phyloP scores from a whole-genome alignment of 768 basidiomycete genomes.

The Lentinula edodes region DNA sequence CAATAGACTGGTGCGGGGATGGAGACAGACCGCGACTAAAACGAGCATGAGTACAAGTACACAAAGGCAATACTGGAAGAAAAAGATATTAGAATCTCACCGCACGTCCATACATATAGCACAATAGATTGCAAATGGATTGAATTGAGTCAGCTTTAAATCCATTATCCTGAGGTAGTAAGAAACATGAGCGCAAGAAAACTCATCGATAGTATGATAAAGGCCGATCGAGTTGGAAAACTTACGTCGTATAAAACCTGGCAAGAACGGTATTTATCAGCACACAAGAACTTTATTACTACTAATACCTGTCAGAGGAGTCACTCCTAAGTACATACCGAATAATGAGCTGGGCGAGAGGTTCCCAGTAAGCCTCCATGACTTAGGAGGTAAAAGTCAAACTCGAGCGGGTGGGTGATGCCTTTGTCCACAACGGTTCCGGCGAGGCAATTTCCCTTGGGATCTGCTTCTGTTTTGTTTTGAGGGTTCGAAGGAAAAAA shows the following conservation, averaged over 20 bases:
- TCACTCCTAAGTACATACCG: conserved; percentile 15
- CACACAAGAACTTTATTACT: too few species aligned
- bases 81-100: background rate
- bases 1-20: conserved; percentile 86
- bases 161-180: conserved; percentile 36
- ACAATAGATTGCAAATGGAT: conserved; percentile 63
- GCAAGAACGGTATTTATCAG: too few species aligned
- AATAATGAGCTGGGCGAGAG: conserved; percentile 46
- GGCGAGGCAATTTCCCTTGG: conserved; percentile 67
- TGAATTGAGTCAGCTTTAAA: conserved; percentile 68
- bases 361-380: conserved; percentile 78
- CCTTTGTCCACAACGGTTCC: conserved; percentile 75
- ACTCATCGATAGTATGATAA: background rate
- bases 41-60: too few species aligned
- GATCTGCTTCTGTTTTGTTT: conserved; percentile 42
- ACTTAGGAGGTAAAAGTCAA: conserved; percentile 75
- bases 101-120: conserved; percentile 76
- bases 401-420: conserved; percentile 65
- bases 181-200: background rate
- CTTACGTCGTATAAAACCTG: conserved; percentile 34
- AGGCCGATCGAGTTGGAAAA: background rate
- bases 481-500: conserved; percentile 20
- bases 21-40: conserved; percentile 70
- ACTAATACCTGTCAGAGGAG: too few species aligned
- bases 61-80: too few species aligned